Evolutionary conservation across 148 eudicot genomes (phyloP).

Genomic region (Chenopodium quinoa): DNA sequence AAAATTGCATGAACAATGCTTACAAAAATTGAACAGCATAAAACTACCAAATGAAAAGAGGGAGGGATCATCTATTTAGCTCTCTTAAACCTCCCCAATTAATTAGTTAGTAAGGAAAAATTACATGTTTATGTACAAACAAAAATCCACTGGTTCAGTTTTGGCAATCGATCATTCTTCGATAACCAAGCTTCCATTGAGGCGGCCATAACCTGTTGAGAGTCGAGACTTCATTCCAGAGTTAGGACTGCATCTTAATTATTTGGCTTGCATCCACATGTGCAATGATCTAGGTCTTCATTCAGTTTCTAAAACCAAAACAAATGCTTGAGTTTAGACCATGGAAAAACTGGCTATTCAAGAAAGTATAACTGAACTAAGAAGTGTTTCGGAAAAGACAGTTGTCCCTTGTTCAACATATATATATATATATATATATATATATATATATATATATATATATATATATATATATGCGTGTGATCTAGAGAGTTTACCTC

Average conservation of each 20-base stretch:
- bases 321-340: not conserved
- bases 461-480: not conserved
- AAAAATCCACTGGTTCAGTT: constrained; percentile 9
- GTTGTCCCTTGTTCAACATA: not conserved
- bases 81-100: not conserved
- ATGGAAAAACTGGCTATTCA: not conserved
- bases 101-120: not conserved
- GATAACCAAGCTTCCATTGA: not conserved
- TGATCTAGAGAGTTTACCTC: constrained; percentile 40
- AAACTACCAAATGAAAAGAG: not conserved
- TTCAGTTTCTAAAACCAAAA: not conserved
- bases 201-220: not conserved
- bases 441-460: too few species aligned
- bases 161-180: not conserved
- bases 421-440: too few species aligned
- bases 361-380: not conserved
- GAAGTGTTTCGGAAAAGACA: too few species aligned
- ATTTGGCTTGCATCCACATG: constrained; percentile 7
- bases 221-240: not conserved
- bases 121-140: constrained; percentile 8
- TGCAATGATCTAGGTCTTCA: not conserved
- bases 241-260: not conserved
- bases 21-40: not conserved
- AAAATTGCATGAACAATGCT: not conserved
- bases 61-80: constrained; percentile 1